Base-by-base conservation (phyloP, 371 early-diverging fungal genomes). In the Syncephalastrum sp. region DNA sequence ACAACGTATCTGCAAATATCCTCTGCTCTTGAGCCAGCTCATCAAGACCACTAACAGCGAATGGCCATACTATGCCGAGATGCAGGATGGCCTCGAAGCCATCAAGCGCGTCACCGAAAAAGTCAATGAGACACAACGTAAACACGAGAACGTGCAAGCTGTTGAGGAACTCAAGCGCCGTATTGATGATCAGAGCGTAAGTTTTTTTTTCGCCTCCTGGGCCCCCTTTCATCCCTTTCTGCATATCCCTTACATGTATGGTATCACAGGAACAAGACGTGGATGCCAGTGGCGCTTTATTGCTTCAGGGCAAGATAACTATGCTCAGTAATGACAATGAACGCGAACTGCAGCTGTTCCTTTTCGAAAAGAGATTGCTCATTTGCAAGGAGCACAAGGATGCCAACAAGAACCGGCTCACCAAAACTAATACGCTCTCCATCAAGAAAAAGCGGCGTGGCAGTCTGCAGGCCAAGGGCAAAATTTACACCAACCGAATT, bases 1-100 rank as follows among this genome's bases (percentile, higher is more conserved):
- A 3, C 98, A 99, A 74, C 88, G 99, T 56, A 89, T 98, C 54
- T 95, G 96, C 82, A 96, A 94, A 82, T 99, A 98, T 75, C 95
- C 95, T 25, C 72, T 96, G 24, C 82, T 96, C 38, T 77, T 98
- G 63, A 79, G 85, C 56, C 92, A 94, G 64, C 79, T 96, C 58
- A 75, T 92, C 65, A 93, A 93, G 73, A 75, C 81, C 55, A 87
- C 88, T 16, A 79, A 86, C 33, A 67, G 79, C 41, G 77, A 83
- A 21, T 88, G 90, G 65, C 87, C 89, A 3, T 77, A 85, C 63
- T 82, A 81, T 56, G 68, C 77, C 13, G 95, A 96, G 64, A 79
- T 96, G 60, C 71, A 83, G 27, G 77, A 81, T 5, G 97, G 96
- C n/a, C 72, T 90, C 43, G 81, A 79, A 4, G 75, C 90, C 5